These are phyloP conservation scores for Penicillium canariense DNA, from an alignment of 495 filamentous ascomycete genomes.

Conservation along the genomic window DNA sequence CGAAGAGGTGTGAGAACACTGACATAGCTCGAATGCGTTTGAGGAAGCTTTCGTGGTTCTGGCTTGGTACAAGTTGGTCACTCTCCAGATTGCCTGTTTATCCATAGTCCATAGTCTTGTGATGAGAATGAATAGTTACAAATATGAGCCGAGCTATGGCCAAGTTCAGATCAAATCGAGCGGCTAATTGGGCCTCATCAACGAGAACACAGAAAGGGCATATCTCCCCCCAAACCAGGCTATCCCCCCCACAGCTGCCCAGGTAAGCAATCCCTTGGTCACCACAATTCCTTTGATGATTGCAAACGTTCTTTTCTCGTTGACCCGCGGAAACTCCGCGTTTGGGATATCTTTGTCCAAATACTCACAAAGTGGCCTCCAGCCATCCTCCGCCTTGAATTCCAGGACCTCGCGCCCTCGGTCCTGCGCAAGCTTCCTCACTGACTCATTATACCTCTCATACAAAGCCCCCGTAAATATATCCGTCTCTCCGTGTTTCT, in stretches of 20 bases:
- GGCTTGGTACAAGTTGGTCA: too few relatives aligned
- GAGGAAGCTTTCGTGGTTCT: too few relatives aligned
- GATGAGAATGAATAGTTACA: too few relatives aligned
- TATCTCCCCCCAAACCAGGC: conserved; percentile 10
- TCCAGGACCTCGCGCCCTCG: conserved; percentile 9
- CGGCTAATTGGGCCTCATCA: too few relatives aligned
- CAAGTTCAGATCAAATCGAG: too few relatives aligned
- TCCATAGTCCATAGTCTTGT: too few relatives aligned
- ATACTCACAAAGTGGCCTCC: conserved; percentile 13
- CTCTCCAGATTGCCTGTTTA: too few relatives aligned
- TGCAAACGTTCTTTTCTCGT: conserved; percentile 8
- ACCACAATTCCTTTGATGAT: conserved; percentile 12
- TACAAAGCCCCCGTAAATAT: conserved; percentile 1
- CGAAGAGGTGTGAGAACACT: too few relatives aligned
- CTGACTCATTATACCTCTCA: conserved; percentile 11
- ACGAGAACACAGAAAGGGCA: too few relatives aligned
- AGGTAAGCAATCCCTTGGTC: conserved; percentile 9
- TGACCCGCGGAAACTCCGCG: conserved; percentile 2
- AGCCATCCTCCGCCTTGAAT: conserved; percentile 17
- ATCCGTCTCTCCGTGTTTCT: not conserved
- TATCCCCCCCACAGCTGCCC: conserved; percentile 4
- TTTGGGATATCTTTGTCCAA: conserved; percentile 7
- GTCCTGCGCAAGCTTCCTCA: conserved; percentile 1
- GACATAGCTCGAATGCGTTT: too few relatives aligned
- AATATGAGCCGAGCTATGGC: too few relatives aligned